Evolutionary conservation across 768 basidiomycete species (phyloP).

Genomic region (Sarcodon aspratus): DNA sequence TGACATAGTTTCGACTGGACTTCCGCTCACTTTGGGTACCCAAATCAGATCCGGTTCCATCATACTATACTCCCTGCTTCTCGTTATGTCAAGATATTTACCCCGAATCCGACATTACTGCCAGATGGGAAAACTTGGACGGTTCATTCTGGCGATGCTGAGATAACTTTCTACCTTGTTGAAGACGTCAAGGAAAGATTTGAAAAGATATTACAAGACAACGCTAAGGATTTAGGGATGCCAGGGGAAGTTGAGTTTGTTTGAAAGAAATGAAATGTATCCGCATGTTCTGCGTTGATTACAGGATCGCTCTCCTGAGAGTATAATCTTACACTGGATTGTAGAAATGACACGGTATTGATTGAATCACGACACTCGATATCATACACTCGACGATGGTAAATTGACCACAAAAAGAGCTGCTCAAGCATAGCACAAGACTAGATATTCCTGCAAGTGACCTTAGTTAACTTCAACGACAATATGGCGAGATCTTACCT

Average conservation of each 20-base stretch:
- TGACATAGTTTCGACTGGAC: conserved; percentile 7
- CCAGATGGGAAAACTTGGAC: conserved; percentile 5
- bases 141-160: conserved; percentile 1
- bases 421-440: too few species aligned
- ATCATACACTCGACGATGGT: too few species aligned
- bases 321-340: too few species aligned
- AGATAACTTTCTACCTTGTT: conserved; percentile 6
- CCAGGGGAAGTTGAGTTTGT: conserved; percentile 2
- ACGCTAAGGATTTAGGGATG: conserved; percentile 2
- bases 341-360: too few species aligned
- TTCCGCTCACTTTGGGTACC: conserved; percentile 9
- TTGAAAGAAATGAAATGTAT: too few species aligned
- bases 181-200: conserved; percentile 1
- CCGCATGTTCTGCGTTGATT: too few species aligned
- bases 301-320: too few species aligned
- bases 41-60: conserved; percentile 6
- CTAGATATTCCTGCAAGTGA: too few species aligned
- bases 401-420: too few species aligned
- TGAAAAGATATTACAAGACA: neutral
- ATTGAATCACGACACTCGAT: too few species aligned
- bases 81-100: conserved; percentile 7
- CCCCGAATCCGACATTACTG: conserved; percentile 4
- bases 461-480: too few species aligned
- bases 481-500: too few species aligned
- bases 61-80: conserved; percentile 5